These are phyloP conservation scores for Aspergillus carbonarius DNA, from an alignment of 2,329 filamentous ascomycete species.

Conservation along the genomic window DNA sequence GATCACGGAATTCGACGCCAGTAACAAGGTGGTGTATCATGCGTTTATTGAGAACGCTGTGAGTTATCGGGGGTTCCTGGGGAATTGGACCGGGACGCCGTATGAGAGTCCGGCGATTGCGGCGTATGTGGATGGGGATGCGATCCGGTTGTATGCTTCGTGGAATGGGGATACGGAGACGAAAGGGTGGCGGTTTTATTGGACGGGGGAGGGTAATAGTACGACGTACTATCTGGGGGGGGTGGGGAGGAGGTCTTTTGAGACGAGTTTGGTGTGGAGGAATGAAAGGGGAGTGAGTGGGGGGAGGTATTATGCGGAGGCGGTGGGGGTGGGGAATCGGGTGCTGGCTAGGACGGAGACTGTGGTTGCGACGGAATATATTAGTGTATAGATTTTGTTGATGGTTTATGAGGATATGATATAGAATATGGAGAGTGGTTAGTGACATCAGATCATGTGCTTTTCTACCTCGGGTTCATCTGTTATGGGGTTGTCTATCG, in stretches of 20 bases:
- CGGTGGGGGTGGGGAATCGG: neutral
- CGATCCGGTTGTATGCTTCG: conserved; percentile 50
- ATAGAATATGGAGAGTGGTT: too few relatives aligned
- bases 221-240: neutral
- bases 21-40: conserved; percentile 40
- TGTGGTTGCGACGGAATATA: neutral
- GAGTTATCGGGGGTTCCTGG: conserved; percentile 42
- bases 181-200: conserved; percentile 51
- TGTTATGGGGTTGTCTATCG: too few relatives aligned
- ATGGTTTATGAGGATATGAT: conserved; percentile 2
- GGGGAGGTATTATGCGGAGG: neutral
- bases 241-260: neutral
- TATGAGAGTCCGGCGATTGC: conserved; percentile 38
- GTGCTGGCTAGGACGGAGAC: neutral
- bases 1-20: conserved; percentile 33
- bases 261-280: neutral
- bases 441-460: too few relatives aligned
- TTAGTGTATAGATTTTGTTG: neutral
- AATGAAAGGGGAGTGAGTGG: neutral
- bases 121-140: conserved; percentile 33
- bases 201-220: neutral
- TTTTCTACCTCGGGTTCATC: too few relatives aligned
- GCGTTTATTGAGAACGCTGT: conserved; percentile 39
- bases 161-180: conserved; percentile 56
- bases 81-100: conserved; percentile 42